phyloP scores from a whole-genome alignment of 768 basidiomycete species.

The Hericium alpestre region DNA sequence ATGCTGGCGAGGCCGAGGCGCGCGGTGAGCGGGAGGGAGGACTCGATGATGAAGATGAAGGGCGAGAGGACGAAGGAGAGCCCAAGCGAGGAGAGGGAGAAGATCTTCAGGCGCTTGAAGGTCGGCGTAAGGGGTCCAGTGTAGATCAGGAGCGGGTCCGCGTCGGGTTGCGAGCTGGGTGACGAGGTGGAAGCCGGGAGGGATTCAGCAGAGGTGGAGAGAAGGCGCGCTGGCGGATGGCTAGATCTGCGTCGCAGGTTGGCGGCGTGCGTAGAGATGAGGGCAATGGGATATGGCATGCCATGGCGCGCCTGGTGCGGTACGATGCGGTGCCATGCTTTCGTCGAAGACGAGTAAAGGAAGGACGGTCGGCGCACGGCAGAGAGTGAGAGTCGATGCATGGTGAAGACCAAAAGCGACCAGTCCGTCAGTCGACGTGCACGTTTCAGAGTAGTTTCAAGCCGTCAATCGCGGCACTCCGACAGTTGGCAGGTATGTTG shows the following conservation, averaged over 20 bases:
- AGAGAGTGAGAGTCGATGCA: not conserved
- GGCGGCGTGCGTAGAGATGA: not conserved
- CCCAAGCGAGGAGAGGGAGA: slow-evolving; percentile 70
- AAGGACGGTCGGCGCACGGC: no score
- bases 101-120: slow-evolving; percentile 70
- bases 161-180: slow-evolving; percentile 1
- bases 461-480: no score
- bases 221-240: not conserved
- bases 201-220: not conserved
- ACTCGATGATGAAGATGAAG: slow-evolving; percentile 74
- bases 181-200: not conserved
- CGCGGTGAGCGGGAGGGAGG: slow-evolving; percentile 59
- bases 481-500: no score
- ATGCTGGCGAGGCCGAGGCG: slow-evolving; percentile 57
- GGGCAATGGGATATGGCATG: not conserved
- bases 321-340: no score
- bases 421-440: no score
- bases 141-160: slow-evolving; percentile 32
- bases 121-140: slow-evolving; percentile 62
- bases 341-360: no score
- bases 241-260: not conserved
- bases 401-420: not conserved
- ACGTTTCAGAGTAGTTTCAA: no score
- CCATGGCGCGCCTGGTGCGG: no score
- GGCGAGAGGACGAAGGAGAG: slow-evolving; percentile 63